A percentile compares a stretch with the other conserved stretches of the same genome.
Evolutionary conservation across 2,329 filamentous ascomycete species (phyloP).

Genomic region (Exserohilum rostratum): DNA sequence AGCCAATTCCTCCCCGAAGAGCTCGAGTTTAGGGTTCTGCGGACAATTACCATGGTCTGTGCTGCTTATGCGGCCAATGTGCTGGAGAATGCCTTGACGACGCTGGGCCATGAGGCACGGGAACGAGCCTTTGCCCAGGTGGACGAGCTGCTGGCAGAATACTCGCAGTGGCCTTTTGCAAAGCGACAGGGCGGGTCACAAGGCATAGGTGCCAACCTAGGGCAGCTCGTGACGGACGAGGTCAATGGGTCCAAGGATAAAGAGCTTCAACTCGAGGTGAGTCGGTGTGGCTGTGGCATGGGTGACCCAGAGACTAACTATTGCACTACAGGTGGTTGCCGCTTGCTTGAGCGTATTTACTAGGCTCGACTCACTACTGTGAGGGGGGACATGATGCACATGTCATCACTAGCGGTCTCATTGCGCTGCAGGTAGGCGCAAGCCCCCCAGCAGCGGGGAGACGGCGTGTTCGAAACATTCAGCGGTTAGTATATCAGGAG

Average conservation of each 20-base stretch:
- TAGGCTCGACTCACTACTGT: constrained; percentile 92
- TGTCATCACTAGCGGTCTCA: not conserved
- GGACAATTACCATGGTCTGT: constrained; percentile 95
- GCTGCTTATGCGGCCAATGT: constrained; percentile 98
- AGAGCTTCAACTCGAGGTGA: constrained; percentile 93
- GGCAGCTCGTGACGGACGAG: constrained; percentile 86
- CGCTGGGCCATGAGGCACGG: constrained; percentile 88
- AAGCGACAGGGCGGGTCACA: constrained; percentile 75
- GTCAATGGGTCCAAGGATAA: constrained; percentile 86
- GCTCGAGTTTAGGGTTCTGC: constrained; percentile 89
- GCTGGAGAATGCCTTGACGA: constrained; percentile 94
- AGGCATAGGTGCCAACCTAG: constrained; percentile 90
- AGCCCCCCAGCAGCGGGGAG: constrained; percentile 13
- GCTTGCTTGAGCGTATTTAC: constrained; percentile 98
- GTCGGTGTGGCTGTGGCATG: constrained; percentile 26
- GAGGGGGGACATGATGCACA: constrained; percentile 36
- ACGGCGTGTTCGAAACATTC: constrained; percentile 11
- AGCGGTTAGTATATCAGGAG: constrained; percentile 11
- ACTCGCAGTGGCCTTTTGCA: constrained; percentile 96
- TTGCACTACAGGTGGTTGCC: constrained; percentile 70
- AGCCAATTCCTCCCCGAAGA: constrained; percentile 92
- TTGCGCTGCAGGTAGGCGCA: constrained; percentile 3
- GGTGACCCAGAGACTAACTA: constrained; percentile 27
- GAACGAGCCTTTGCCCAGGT: constrained; percentile 97
- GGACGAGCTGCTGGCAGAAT: constrained; percentile 92